Conservation (phyloP, 192 early-diverging fungal genomes). For the Oehlia diaphana region DNA sequence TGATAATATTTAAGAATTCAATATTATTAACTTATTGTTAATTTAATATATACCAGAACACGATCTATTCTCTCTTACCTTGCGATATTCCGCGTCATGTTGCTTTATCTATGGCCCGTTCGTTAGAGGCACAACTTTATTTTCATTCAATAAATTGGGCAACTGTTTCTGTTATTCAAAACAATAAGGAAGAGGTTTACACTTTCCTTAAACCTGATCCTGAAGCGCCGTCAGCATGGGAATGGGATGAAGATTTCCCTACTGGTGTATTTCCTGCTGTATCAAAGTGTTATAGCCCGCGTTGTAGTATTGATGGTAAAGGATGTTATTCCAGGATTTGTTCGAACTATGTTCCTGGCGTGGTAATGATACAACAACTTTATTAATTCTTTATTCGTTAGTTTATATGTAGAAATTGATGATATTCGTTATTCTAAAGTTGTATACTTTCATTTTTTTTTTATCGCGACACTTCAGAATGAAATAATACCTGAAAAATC, state of each 20-base stretch:
- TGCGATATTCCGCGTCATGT: not conserved
- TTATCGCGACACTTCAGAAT: not conserved
- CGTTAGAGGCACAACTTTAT: conserved; percentile 30
- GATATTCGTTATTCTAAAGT: not conserved
- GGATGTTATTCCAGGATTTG: conserved; percentile 31
- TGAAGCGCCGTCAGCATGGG: not conserved
- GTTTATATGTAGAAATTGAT: too few species aligned
- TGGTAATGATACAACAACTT: conserved; percentile 8
- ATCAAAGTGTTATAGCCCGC: conserved; percentile 29
- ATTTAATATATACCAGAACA: conserved; percentile 10
- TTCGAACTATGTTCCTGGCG: conserved; percentile 26
- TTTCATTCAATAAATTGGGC: conserved; percentile 29
- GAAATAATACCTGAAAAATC: not conserved
- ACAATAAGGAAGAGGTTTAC: conserved; percentile 24
- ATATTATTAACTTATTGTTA: not conserved
- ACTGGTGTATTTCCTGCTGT: conserved; percentile 29
- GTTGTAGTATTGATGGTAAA: conserved; percentile 26
- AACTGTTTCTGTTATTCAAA: conserved; percentile 2
- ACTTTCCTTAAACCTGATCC: conserved; percentile 20
- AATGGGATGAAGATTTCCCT: conserved; percentile 33
- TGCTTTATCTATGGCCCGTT: conserved; percentile 28
- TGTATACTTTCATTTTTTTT: not conserved
- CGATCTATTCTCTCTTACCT: conserved; percentile 11
- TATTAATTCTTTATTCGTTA: not conserved
- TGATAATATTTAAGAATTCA: not conserved